Evolutionary conservation across 768 basidiomycete genomes (phyloP).

Genomic region (Phanerochaete carnosa): DNA sequence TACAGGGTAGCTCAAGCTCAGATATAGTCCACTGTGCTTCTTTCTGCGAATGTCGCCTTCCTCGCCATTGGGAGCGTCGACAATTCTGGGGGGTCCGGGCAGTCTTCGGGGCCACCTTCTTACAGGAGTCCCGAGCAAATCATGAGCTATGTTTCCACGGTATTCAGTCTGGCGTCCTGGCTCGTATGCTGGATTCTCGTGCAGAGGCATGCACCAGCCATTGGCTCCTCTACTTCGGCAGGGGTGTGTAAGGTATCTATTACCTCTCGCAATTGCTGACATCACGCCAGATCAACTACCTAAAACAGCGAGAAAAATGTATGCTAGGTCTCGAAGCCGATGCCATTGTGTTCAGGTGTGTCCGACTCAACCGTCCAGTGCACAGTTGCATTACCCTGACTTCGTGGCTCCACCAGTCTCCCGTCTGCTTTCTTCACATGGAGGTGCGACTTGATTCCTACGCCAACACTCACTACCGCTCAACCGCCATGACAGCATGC

Average conservation of each 20-base stretch:
- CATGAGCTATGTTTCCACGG: conserved; percentile 42
- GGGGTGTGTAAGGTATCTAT: conserved; percentile 25
- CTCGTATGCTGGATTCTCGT: conserved; percentile 42
- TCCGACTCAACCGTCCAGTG: not conserved
- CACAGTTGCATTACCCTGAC: not conserved
- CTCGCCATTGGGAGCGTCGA: conserved; percentile 52
- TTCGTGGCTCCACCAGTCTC: not conserved
- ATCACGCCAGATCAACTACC: conserved; percentile 16
- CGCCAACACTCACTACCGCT: conserved; percentile 28
- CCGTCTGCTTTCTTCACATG: conserved; percentile 4
- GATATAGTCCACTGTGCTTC: conserved; percentile 54
- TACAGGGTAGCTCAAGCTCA: not conserved
- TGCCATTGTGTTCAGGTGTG: conserved; percentile 5
- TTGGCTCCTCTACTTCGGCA: conserved; percentile 26
- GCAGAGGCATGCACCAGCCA: conserved; percentile 36
- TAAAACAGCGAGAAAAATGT: conserved; percentile 13
- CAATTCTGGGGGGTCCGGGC: not conserved
- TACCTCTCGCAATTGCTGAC: not conserved
- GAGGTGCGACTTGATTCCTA: conserved; percentile 27
- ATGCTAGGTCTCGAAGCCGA: conserved; percentile 25
- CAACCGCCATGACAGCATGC: not conserved
- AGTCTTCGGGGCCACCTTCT: not conserved
- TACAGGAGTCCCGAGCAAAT: conserved; percentile 31
- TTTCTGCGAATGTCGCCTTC: conserved; percentile 58
- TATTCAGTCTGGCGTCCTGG: conserved; percentile 39